phyloP scores from a whole-genome alignment of 352 stramenopile species.

The Phytopythium montanum region DNA sequence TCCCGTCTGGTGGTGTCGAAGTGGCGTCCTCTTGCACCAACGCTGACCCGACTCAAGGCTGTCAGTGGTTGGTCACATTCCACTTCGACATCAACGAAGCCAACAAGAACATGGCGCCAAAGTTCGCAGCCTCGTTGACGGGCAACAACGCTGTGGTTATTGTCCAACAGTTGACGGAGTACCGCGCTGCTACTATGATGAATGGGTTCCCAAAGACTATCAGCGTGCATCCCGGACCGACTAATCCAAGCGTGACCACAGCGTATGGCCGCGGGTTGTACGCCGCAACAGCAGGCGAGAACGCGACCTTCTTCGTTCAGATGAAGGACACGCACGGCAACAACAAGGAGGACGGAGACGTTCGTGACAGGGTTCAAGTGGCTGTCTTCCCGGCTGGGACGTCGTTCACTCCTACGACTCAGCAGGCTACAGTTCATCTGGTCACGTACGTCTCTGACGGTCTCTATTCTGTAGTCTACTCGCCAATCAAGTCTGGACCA shows the following conservation, averaged over 20 bases:
- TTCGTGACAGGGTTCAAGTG: conserved; percentile 29
- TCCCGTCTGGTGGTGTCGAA: conserved; percentile 32
- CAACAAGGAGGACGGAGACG: conserved; percentile 47
- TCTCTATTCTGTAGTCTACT: conserved; percentile 85
- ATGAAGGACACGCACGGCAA: conserved; percentile 85
- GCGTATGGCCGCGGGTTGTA: conserved; percentile 67
- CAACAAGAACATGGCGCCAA: conserved; percentile 21
- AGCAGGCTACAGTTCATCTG: conserved; percentile 25
- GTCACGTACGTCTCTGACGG: conserved; percentile 68
- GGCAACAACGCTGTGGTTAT: conserved; percentile 61
- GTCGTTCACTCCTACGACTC: conserved; percentile 12
- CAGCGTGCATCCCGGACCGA: conserved; percentile 36
- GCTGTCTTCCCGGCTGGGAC: conserved; percentile 44
- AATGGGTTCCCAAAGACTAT: conserved; percentile 70
- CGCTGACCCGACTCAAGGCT: conserved; percentile 46
- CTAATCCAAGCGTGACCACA: conserved; percentile 72
- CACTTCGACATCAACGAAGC: conserved; percentile 15
- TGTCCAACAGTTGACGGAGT: conserved; percentile 28
- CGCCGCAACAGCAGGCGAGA: conserved; percentile 39
- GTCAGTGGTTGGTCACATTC: conserved; percentile 71
- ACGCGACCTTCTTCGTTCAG: conserved; percentile 65
- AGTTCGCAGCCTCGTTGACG: conserved; percentile 56
- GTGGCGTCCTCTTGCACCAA: conserved; percentile 33
- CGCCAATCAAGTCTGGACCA: conserved; percentile 69
- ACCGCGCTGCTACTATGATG: conserved; percentile 28